Evolutionary conservation across 225 moss, liverwort and hornwort species (phyloP).

Genomic region (Pseudisothecium myosuroides): DNA sequence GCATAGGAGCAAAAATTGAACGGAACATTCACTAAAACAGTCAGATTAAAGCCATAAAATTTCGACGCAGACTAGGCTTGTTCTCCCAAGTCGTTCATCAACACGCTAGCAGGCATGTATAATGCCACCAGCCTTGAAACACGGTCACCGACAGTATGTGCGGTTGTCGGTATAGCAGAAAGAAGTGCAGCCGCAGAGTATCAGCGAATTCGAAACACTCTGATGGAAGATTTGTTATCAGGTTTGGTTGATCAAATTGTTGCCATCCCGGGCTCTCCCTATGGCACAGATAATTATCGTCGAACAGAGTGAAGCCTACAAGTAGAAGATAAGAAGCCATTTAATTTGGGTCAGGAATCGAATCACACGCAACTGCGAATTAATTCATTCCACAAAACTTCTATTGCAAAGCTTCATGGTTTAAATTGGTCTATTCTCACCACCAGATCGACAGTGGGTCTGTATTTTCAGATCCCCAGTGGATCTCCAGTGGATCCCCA

Average conservation of each 20-base stretch:
- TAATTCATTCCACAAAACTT: not conserved
- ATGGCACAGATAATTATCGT: not conserved
- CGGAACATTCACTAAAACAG: not conserved
- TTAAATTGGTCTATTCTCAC: not conserved
- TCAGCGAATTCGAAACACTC: not conserved
- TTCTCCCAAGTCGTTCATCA: not conserved
- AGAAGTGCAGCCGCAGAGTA: not conserved
- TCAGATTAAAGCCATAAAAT: not conserved
- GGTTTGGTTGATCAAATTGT: not conserved
- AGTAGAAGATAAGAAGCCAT: not conserved
- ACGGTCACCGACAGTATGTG: not conserved
- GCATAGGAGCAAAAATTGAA: too few relatives aligned
- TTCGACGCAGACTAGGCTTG: not conserved
- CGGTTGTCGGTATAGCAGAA: not conserved
- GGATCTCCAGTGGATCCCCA: not conserved
- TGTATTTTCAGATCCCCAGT: not conserved
- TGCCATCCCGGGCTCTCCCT: not conserved
- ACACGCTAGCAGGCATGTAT: not conserved
- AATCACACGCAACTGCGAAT: not conserved
- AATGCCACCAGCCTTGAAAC: not conserved
- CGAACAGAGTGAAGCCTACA: not conserved
- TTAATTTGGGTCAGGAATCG: not conserved
- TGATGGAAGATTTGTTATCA: not conserved
- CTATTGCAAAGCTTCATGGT: not conserved
- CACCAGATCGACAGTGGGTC: not conserved